Conservation (phyloP, 2,329 filamentous ascomycete genomes). For the Phialemoniopsis sp. region DNA sequence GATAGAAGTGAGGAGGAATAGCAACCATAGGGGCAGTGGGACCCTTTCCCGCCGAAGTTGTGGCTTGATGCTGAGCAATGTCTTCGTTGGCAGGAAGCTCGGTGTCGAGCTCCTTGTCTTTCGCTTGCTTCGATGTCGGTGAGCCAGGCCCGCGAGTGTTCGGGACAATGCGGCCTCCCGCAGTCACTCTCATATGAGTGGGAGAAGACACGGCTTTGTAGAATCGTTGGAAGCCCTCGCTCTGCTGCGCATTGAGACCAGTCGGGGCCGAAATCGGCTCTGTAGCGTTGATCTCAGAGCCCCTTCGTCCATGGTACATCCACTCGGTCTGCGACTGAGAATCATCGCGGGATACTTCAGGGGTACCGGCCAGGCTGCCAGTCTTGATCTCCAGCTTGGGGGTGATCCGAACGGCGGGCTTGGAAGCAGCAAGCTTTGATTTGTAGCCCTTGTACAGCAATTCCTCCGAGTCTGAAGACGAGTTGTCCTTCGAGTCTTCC, state of each 20-base stretch:
- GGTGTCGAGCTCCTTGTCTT: slow-evolving; percentile 29
- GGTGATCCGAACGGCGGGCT: background rate
- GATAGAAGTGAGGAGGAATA: slow-evolving; percentile 9
- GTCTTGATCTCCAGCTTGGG: slow-evolving; percentile 11
- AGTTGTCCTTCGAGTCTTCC: no score
- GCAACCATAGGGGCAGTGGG: slow-evolving; percentile 16
- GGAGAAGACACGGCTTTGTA: slow-evolving; percentile 66
- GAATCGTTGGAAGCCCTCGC: slow-evolving; percentile 64
- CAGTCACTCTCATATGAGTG: slow-evolving; percentile 63
- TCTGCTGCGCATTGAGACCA: slow-evolving; percentile 49
- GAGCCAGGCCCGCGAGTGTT: slow-evolving; percentile 54
- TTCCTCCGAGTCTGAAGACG: no score
- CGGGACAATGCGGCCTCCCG: slow-evolving; percentile 62
- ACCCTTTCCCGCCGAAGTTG: slow-evolving; percentile 2
- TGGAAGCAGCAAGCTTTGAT: slow-evolving; percentile 3
- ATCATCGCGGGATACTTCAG: slow-evolving; percentile 13
- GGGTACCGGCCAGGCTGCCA: slow-evolving; percentile 23
- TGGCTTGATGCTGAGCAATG: slow-evolving; percentile 5
- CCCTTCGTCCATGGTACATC: slow-evolving; percentile 41
- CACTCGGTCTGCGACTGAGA: slow-evolving; percentile 21
- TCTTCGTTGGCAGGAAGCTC: slow-evolving; percentile 6
- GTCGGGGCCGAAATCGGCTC: slow-evolving; percentile 51
- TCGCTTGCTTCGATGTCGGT: slow-evolving; percentile 45
- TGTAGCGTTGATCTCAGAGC: slow-evolving; percentile 32
- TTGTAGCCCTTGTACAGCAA: background rate